Percentiles rank a stretch among this genome's conserved stretches.
Conservation (phyloP, 1,284 basidiomycete genomes). For the Malassezia obtusa region DNA sequence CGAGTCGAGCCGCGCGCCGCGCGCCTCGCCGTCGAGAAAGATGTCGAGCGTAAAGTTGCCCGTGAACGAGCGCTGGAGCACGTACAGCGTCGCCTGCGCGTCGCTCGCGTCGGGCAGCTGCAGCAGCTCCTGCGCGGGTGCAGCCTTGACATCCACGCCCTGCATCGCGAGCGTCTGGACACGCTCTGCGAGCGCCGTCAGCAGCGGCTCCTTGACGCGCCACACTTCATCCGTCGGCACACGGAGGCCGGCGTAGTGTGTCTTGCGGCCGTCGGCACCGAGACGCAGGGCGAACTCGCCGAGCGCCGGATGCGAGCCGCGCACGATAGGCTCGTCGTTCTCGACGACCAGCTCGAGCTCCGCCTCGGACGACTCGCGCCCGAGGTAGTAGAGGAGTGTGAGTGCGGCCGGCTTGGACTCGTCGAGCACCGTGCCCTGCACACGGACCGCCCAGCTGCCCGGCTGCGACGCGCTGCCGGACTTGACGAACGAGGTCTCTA, state of each 20-base stretch:
- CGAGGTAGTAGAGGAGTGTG: constrained; percentile 73
- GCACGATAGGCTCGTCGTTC: constrained; percentile 54
- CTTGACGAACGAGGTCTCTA: constrained; percentile 77
- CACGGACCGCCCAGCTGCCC: constrained; percentile 75
- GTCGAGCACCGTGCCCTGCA: constrained; percentile 71
- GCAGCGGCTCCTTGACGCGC: constrained; percentile 71
- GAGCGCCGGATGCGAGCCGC: constrained; percentile 64
- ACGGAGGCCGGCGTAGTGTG: constrained; percentile 61
- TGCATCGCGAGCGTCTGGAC: constrained; percentile 56
- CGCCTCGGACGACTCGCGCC: constrained; percentile 60
- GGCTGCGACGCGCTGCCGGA: constrained; percentile 41
- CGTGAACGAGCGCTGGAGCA: constrained; percentile 70
- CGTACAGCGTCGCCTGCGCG: constrained; percentile 66
- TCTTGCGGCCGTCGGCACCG: constrained; percentile 55
- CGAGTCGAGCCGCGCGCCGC: constrained; percentile 56
- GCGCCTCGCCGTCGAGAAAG: constrained; percentile 59
- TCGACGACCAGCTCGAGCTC: constrained; percentile 52
- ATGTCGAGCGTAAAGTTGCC: constrained; percentile 77
- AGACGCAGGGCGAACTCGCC: constrained; percentile 72
- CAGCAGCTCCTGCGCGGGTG: constrained; percentile 70
- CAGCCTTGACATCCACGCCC: constrained; percentile 15
- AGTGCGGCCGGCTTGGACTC: constrained; percentile 53
- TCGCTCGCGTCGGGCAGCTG: constrained; percentile 65
- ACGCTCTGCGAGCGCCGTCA: constrained; percentile 57
- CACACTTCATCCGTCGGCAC: constrained; percentile 63